These are phyloP conservation scores for Dothideomycetes sp. DNA, from an alignment of 2,329 filamentous ascomycete genomes.

Conservation along the genomic window DNA sequence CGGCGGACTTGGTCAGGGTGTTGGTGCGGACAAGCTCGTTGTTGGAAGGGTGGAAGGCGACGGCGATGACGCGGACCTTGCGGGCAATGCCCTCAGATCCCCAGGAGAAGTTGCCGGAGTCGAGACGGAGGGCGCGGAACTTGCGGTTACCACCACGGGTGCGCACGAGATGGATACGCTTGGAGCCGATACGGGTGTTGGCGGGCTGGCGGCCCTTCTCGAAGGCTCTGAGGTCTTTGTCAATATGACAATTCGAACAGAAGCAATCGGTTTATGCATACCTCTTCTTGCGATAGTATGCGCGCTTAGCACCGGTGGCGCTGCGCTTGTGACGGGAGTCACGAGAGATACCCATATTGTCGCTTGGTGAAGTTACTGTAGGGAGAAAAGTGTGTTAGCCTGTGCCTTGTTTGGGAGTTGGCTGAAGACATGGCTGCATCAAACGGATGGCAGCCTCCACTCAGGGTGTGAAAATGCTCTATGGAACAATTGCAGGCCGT, in stretches of 20 bases:
- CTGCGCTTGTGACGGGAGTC: constrained; percentile 99
- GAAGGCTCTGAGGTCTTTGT: constrained; percentile 84
- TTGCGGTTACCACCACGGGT: constrained; percentile 98
- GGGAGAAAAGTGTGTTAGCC: background rate
- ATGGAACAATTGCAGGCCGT: background rate
- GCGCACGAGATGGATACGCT: constrained; percentile 94
- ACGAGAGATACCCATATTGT: constrained; percentile 82
- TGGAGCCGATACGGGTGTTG: constrained; percentile 97
- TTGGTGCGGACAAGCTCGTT: constrained; percentile 99
- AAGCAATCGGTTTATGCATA: constrained; percentile 46
- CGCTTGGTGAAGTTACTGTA: constrained; percentile 28
- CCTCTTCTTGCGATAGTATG: constrained; percentile 49
- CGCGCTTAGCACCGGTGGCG: constrained; percentile 86
- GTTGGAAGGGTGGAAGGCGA: constrained; percentile 99
- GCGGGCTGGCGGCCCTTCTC: constrained; percentile 98
- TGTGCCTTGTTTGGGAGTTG: background rate
- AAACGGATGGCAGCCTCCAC: background rate
- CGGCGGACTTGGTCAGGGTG: constrained; percentile 97
- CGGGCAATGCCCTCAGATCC: constrained; percentile 94
- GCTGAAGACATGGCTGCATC: background rate
- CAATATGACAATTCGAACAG: constrained; percentile 53
- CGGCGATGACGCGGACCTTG: constrained; percentile 98
- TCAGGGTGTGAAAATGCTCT: background rate
- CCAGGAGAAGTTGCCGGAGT: constrained; percentile 99
- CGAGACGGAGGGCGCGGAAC: constrained; percentile 97